Evolutionary conservation across 768 basidiomycete species (phyloP), one percentile per base, ranked within the genome.

Genomic region (Serendipita sp.): DNA sequence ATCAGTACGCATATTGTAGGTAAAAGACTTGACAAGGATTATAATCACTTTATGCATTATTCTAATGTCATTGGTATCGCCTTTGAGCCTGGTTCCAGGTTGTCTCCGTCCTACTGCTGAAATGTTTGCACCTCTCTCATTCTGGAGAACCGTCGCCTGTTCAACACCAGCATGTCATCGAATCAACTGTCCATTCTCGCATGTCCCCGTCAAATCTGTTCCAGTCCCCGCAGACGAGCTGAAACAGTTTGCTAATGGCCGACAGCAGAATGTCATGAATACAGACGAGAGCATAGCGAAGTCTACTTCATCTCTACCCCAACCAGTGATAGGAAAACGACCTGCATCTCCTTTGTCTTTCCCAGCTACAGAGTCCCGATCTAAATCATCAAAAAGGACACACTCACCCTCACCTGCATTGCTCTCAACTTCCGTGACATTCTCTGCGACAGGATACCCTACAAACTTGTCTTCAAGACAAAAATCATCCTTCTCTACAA

Each of bases 121-220:
- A 30, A 88, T 90, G 89, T 89, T 91, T 71, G 79, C 85, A 34
- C 75, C 79, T 2, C 71, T 80, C 3, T 77, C 78, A 5, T 78
- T 85, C 18, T 89, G 90, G 72, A 78, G 77, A 30, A 72, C 75
- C 3, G 68, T 85, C 10, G 71, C 78, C 5, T 91, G 89, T 75
- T 88, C 88, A 3, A 78, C 83, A 32, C 1, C 63, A 48, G 46
- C 41, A 28, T 64, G 63, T 38, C 47, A 13, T 30, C 76, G 84
- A 18, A 66, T 74, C 5, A 70, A 75, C 38, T 92, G 90, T 72
- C 68, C 87, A 15, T 90, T 86, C 73, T 86, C 85, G 18, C 90
- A 91, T 71, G 71, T 74, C 0, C 56, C 54, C 5, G 64, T 48
- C 28, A 10, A 63, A 45, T 63, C 63, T 44, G 5, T 32, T 24